Percentiles rank a stretch among this genome's conserved stretches.
Conservation (phyloP, 345 rosid species). For the Aquilaria malaccensis region DNA sequence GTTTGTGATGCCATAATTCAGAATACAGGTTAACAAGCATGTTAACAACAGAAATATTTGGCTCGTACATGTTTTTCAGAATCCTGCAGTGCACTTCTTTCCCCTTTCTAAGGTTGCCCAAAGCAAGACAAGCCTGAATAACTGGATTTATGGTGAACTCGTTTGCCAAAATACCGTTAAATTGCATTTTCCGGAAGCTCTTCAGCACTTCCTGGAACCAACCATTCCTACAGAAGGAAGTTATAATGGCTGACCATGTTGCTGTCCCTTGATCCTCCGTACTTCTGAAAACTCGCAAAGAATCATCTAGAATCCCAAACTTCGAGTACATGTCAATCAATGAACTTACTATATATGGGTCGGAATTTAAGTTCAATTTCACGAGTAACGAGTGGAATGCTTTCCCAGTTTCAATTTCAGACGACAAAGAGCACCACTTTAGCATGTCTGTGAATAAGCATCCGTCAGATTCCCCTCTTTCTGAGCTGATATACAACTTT, state of each 20-base stretch:
- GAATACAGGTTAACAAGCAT: slow-evolving; percentile 17
- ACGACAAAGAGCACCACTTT: slow-evolving; percentile 23
- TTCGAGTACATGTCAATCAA: slow-evolving; percentile 26
- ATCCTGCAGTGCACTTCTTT: slow-evolving; percentile 27
- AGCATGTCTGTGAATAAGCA: slow-evolving; percentile 20
- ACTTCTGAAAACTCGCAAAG: slow-evolving; percentile 16
- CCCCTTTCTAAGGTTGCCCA: slow-evolving; percentile 20
- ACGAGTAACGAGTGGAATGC: slow-evolving; percentile 15
- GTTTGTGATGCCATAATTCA: slow-evolving; percentile 15
- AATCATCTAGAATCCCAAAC: slow-evolving; percentile 19
- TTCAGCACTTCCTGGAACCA: slow-evolving; percentile 13
- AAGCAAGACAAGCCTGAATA: slow-evolving; percentile 20
- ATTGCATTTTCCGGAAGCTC: slow-evolving; percentile 21
- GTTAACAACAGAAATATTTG: slow-evolving; percentile 22
- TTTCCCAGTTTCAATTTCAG: slow-evolving; percentile 17
- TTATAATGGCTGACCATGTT: slow-evolving; percentile 19
- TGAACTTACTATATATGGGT: slow-evolving; percentile 17
- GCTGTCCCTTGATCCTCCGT: slow-evolving; percentile 10
- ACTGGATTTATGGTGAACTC: slow-evolving; percentile 25
- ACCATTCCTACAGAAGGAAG: slow-evolving; percentile 17
- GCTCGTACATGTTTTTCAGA: slow-evolving; percentile 18
- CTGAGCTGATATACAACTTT: slow-evolving; percentile 14
- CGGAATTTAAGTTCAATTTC: slow-evolving; percentile 17
- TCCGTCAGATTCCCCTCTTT: slow-evolving; percentile 12
- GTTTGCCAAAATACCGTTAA: slow-evolving; percentile 19